Evolutionary conservation across 257 asterid species (phyloP).

Genomic region (Nicotiana benthamiana): DNA sequence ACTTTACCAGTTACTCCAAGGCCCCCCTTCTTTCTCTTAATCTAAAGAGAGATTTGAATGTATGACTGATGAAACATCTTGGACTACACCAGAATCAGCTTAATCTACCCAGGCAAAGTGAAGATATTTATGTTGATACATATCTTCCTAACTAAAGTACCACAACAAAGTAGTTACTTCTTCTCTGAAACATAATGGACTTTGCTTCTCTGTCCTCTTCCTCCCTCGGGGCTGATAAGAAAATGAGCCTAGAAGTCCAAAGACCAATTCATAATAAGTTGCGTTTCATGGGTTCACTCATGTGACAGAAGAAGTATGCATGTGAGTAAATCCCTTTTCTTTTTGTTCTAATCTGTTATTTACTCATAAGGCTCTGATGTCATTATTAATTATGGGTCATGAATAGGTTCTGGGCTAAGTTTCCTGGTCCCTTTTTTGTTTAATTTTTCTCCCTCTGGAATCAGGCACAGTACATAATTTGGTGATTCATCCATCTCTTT

Average conservation of each 20-base stretch:
- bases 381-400: not conserved
- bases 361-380: not conserved
- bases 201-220: not conserved
- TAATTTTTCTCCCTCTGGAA: not conserved
- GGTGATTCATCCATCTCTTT: not conserved
- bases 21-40: no score
- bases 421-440: not conserved
- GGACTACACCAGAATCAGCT: not conserved
- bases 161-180: not conserved
- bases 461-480: not conserved
- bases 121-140: not conserved
- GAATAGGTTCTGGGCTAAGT: not conserved
- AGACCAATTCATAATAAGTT: not conserved
- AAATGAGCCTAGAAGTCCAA: not conserved
- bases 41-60: not conserved
- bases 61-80: not conserved
- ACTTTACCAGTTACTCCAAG: no score
- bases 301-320: not conserved
- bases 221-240: not conserved
- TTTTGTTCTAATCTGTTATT: not conserved
- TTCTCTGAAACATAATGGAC: slow-evolving; percentile 5
- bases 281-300: not conserved
- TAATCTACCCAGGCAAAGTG: not conserved
- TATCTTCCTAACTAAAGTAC: not conserved
- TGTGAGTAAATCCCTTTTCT: not conserved